These are phyloP conservation scores for Brassica rapa DNA, from an alignment of 345 rosid species.

Conservation along the genomic window DNA sequence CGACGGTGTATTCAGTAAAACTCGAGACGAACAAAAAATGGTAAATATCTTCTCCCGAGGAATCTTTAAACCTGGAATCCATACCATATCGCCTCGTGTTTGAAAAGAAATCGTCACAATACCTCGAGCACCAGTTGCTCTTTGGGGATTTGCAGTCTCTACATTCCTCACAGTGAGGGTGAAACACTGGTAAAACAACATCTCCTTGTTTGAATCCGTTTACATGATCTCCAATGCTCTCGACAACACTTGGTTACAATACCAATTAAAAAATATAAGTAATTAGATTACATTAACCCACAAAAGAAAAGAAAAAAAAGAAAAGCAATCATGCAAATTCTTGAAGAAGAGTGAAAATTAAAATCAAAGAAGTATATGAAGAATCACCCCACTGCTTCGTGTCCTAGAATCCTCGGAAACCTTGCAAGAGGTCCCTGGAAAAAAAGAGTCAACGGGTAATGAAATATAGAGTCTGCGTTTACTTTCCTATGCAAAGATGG, in stretches of 20 bases:
- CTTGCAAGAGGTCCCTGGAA: constrained; percentile 48
- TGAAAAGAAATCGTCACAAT: background rate
- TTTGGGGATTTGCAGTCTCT: constrained; percentile 56
- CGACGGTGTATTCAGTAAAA: background rate
- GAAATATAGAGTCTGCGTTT: background rate
- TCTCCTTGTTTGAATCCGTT: constrained; percentile 61
- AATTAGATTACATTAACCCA: background rate
- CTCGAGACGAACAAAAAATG: background rate
- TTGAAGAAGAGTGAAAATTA: too few species aligned
- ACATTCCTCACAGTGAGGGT: constrained; percentile 55
- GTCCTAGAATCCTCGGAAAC: constrained; percentile 71
- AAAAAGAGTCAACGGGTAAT: background rate
- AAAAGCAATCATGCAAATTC: too few species aligned
- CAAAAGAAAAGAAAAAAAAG: too few species aligned
- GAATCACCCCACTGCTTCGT: constrained; percentile 72
- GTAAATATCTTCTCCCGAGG: background rate
- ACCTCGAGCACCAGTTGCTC: constrained; percentile 54
- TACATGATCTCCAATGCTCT: constrained; percentile 70
- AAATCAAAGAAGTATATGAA: background rate
- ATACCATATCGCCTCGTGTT: background rate
- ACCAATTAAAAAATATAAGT: background rate
- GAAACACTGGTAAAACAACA: constrained; percentile 59
- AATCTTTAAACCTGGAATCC: background rate
- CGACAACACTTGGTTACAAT: constrained; percentile 52
- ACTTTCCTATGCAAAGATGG: background rate